These are phyloP conservation scores for Lentinula edodes DNA, from an alignment of 768 basidiomycete species.

Conservation along the genomic window DNA sequence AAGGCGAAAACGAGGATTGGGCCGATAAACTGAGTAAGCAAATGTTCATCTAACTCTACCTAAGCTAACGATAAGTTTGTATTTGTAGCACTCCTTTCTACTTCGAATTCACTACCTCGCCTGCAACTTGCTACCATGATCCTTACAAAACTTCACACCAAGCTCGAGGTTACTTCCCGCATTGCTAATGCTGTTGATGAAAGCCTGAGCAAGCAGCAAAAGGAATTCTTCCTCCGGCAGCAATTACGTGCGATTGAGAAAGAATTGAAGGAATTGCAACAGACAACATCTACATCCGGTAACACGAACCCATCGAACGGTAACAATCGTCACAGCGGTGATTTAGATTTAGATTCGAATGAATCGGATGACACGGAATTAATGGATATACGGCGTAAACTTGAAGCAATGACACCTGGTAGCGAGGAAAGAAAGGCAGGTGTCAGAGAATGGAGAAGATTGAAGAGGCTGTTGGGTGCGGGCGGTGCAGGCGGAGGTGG, in stretches of 20 bases:
- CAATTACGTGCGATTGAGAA: conserved; percentile 78
- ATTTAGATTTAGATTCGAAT: conserved; percentile 65
- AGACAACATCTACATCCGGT: conserved; percentile 11
- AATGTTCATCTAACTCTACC: conserved; percentile 1
- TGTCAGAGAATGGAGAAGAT: conserved; percentile 74
- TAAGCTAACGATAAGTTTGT: neutral
- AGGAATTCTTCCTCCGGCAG: conserved; percentile 81
- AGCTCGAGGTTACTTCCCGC: conserved; percentile 77
- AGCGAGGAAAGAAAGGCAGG: conserved; percentile 82
- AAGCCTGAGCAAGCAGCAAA: conserved; percentile 82
- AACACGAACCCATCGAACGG: conserved; percentile 12
- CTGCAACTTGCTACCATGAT: conserved; percentile 63
- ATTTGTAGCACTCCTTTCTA: conserved; percentile 51
- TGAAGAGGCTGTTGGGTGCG: conserved; percentile 44
- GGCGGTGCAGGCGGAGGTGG: conserved; percentile 4
- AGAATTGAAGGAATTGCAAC: conserved; percentile 57
- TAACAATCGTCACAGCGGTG: conserved; percentile 20
- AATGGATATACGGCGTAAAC: conserved; percentile 62
- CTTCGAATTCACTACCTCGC: conserved; percentile 55
- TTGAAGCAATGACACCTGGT: conserved; percentile 67
- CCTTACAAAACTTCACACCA: conserved; percentile 70
- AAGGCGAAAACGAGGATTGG: conserved; percentile 46
- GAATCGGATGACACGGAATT: conserved; percentile 79
- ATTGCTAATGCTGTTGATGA: conserved; percentile 79
- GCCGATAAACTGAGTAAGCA: conserved; percentile 65